Conservation (phyloP, 2,329 filamentous ascomycete species). For the Neoarthrinium moseri region DNA sequence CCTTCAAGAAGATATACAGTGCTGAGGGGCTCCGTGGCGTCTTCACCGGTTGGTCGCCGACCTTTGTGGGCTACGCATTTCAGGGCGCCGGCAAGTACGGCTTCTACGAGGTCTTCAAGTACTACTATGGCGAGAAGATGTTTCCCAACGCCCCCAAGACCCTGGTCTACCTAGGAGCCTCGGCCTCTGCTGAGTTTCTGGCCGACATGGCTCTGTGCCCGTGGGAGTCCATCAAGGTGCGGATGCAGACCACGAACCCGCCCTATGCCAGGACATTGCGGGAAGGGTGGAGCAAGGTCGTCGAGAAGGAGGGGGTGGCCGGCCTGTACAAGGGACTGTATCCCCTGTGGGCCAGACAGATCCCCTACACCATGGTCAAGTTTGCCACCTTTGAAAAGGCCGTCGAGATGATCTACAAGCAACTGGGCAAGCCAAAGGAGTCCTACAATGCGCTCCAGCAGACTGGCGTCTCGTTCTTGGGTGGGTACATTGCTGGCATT, state of each 20-base stretch:
- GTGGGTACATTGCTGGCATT: conserved; percentile 80
- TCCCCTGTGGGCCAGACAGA: conserved; percentile 84
- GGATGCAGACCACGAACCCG: conserved; percentile 79
- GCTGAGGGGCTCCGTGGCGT: conserved; percentile 76
- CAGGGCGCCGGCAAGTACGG: conserved; percentile 89
- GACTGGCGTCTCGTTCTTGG: conserved; percentile 55
- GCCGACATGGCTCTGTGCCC: conserved; percentile 77
- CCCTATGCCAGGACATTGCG: conserved; percentile 72
- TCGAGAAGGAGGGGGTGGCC: conserved; percentile 67
- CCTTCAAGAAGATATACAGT: conserved; percentile 71
- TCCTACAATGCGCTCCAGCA: conserved; percentile 36
- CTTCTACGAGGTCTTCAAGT: conserved; percentile 87
- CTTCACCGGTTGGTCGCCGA: conserved; percentile 82
- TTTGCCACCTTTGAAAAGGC: conserved; percentile 14
- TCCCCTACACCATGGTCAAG: conserved; percentile 71
- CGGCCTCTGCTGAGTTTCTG: conserved; percentile 70
- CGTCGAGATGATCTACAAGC: conserved; percentile 12
- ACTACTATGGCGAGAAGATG: conserved; percentile 75
- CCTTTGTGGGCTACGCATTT: conserved; percentile 75
- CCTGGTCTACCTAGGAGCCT: conserved; percentile 69
- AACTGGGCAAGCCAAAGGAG: conserved; percentile 68
- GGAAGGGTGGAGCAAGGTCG: conserved; percentile 66
- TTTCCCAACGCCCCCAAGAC: conserved; percentile 74
- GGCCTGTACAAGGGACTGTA: conserved; percentile 82
- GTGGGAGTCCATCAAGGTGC: conserved; percentile 80